Evolutionary conservation across 495 filamentous ascomycete genomes (phyloP).

Genomic region (Aspergillus homomorphus): DNA sequence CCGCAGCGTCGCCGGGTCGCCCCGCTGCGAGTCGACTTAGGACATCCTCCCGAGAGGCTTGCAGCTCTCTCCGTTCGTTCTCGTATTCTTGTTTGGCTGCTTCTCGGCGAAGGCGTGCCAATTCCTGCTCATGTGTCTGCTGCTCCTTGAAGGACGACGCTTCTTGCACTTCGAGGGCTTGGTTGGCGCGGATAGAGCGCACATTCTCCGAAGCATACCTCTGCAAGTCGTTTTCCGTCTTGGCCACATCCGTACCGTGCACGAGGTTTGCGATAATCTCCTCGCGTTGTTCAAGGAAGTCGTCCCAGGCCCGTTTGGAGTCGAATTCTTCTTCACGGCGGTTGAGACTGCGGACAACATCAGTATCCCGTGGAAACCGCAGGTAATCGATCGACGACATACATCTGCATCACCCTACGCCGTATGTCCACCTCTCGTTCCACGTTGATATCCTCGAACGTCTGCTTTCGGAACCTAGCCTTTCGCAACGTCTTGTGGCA

Average conservation of each 20-base stretch:
- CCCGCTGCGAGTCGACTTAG: constrained; percentile 50
- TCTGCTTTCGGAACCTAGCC: constrained; percentile 76
- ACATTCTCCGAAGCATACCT: constrained; percentile 67
- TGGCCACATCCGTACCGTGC: constrained; percentile 61
- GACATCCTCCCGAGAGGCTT: constrained; percentile 59
- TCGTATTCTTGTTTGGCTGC: constrained; percentile 58
- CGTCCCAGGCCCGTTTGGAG: constrained; percentile 74
- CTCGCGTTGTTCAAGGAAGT: constrained; percentile 93
- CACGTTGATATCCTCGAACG: constrained; percentile 83
- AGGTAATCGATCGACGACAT: constrained; percentile 12
- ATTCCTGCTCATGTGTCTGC: constrained; percentile 69
- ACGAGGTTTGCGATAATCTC: constrained; percentile 86
- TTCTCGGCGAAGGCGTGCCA: constrained; percentile 52
- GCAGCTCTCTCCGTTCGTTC: constrained; percentile 59
- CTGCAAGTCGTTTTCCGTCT: constrained; percentile 66
- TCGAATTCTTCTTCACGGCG: constrained; percentile 87
- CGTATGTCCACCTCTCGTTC: constrained; percentile 95
- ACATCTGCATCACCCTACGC: constrained; percentile 70
- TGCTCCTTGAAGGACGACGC: constrained; percentile 51
- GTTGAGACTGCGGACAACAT: constrained; percentile 59
- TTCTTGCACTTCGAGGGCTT: constrained; percentile 52
- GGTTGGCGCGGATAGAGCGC: constrained; percentile 54
- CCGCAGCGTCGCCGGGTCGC: constrained; percentile 45
- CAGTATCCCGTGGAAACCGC: constrained; percentile 1
- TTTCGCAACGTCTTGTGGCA: constrained; percentile 84